Evolutionary conservation across 2,329 filamentous ascomycete species (phyloP).

Genomic region (Xylariales sp.): DNA sequence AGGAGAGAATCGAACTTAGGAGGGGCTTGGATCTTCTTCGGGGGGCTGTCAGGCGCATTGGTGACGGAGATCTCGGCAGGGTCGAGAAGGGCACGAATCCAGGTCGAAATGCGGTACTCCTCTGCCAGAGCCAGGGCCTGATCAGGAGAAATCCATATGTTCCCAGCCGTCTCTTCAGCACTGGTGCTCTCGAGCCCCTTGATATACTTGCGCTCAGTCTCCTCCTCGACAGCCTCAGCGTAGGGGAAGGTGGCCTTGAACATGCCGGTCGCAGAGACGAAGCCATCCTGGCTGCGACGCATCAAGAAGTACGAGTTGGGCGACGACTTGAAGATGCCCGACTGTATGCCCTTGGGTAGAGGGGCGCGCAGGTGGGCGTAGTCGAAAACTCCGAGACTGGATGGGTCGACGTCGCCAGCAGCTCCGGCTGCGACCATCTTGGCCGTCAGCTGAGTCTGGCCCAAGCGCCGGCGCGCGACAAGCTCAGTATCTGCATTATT

Average conservation of each 20-base stretch:
- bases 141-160: conserved; percentile 88
- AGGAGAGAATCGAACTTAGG: conserved; percentile 66
- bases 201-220: conserved; percentile 75
- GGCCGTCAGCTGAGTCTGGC: conserved; percentile 84
- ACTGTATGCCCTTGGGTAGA: conserved; percentile 83
- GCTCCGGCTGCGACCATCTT: conserved; percentile 72
- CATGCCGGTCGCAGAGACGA: conserved; percentile 83
- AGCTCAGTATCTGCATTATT: conserved; percentile 60
- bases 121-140: conserved; percentile 77
- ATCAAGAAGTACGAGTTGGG: conserved; percentile 97
- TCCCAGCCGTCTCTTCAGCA: conserved; percentile 88
- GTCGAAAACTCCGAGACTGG: conserved; percentile 80
- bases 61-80: conserved; percentile 67
- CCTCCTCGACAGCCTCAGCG: conserved; percentile 67
- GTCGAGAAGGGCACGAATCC: conserved; percentile 91
- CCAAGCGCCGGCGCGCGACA: conserved; percentile 78
- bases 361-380: conserved; percentile 94
- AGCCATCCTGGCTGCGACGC: conserved; percentile 82
- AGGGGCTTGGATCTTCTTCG: conserved; percentile 74
- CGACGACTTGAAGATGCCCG: conserved; percentile 85
- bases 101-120: conserved; percentile 80
- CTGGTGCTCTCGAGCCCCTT: conserved; percentile 80
- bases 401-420: conserved; percentile 66
- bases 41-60: conserved; percentile 57
- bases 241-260: conserved; percentile 88